Conservation (phyloP, 1,284 basidiomycete species). For the Microbotryum intermedium region DNA sequence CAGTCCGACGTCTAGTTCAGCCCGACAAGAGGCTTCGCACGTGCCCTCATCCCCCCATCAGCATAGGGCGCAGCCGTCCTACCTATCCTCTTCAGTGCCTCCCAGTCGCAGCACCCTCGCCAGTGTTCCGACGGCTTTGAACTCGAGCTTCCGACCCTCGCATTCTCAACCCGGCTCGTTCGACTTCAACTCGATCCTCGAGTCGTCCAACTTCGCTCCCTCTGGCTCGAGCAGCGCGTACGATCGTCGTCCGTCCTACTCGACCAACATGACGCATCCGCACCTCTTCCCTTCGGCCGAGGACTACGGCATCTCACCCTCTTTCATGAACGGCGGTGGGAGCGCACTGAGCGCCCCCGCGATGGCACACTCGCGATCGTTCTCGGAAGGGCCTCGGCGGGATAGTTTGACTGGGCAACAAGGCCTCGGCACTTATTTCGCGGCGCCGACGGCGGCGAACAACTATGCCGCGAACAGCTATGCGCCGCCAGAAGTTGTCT, state of each 20-base stretch:
- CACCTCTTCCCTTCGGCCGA: conserved; percentile 13
- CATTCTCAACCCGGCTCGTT: background rate
- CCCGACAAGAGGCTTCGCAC: background rate
- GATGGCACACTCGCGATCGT: conserved; percentile 8
- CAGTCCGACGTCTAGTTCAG: background rate
- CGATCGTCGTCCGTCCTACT: background rate
- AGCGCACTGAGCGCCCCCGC: background rate
- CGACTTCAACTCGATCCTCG: background rate
- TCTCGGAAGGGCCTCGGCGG: conserved; percentile 9
- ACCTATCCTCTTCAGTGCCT: background rate
- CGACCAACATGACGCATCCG: background rate
- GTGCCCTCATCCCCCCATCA: background rate
- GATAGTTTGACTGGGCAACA: background rate
- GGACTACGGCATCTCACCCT: conserved; percentile 10
- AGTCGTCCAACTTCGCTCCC: background rate
- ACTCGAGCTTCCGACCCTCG: background rate
- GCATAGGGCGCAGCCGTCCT: background rate
- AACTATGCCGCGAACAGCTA: background rate
- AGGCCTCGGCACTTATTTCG: conserved; percentile 8
- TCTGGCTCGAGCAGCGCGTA: background rate
- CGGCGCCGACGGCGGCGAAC: conserved; percentile 12
- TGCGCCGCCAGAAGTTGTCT: no score
- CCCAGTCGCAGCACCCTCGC: background rate
- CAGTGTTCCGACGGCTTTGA: background rate
- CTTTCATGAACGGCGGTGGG: background rate